phyloP scores from a whole-genome alignment of 148 eudicot genomes.

The Beta vulgaris region DNA sequence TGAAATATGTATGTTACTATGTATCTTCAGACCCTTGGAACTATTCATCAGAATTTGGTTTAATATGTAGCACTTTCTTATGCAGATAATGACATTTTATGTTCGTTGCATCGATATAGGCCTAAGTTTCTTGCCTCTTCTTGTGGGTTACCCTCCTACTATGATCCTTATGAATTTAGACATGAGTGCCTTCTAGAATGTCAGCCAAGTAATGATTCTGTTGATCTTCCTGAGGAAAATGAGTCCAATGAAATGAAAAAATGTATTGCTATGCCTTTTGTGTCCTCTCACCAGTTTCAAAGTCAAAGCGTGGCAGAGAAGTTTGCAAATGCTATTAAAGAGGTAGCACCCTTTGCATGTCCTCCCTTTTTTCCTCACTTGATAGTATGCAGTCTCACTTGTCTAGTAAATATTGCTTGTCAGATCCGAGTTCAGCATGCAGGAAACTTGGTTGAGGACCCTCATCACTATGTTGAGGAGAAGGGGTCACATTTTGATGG shows the following conservation, averaged over 20 bases:
- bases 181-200: conserved; percentile 50
- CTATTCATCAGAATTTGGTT: not conserved
- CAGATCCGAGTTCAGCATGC: conserved; percentile 60
- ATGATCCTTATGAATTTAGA: conserved; percentile 55
- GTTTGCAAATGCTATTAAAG: conserved; percentile 58
- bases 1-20: conserved; percentile 58
- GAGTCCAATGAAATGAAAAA: conserved; percentile 37
- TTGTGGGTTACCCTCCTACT: conserved; percentile 56
- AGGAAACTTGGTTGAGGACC: conserved; percentile 35
- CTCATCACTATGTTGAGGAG: conserved; percentile 19
- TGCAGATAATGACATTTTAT: conserved; percentile 79
- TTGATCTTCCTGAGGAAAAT: conserved; percentile 34
- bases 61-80: conserved; percentile 17
- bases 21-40: not conserved
- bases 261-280: conserved; percentile 71
- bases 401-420: conserved; percentile 18
- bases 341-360: conserved; percentile 43
- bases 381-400: conserved; percentile 7
- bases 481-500: conserved; percentile 23
- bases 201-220: conserved; percentile 36
- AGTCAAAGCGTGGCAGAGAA: conserved; percentile 51
- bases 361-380: not conserved
- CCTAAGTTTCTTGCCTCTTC: conserved; percentile 59
- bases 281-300: conserved; percentile 42
- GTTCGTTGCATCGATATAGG: conserved; percentile 68